phyloP scores from a whole-genome alignment of 2,329 filamentous ascomycete species.

The Balansia obtecta region DNA sequence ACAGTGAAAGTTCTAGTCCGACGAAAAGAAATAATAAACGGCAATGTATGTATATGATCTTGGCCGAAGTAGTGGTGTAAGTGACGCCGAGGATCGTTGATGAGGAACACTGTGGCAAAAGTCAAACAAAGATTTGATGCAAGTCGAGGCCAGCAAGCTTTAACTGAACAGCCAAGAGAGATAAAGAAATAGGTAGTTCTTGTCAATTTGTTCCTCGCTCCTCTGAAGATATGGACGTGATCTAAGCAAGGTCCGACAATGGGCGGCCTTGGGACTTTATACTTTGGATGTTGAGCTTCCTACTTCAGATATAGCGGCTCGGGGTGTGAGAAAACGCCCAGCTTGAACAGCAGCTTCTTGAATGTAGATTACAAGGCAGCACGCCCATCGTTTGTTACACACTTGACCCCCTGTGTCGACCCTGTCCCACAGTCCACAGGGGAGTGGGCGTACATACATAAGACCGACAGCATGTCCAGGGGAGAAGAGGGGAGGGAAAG shows the following conservation, averaged over 20 bases:
- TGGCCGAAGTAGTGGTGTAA: not conserved
- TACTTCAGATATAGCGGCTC: not conserved
- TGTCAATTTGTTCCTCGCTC: not conserved
- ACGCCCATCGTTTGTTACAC: not conserved
- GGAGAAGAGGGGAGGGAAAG: not conserved
- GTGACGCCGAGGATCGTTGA: not conserved
- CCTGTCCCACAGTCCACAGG: not conserved
- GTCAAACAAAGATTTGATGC: not conserved
- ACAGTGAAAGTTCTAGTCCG: too few relatives aligned
- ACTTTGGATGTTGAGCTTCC: not conserved
- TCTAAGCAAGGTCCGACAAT: not conserved
- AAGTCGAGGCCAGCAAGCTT: not conserved
- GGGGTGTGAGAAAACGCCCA: not conserved
- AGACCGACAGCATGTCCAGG: not conserved
- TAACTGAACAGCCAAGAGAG: not conserved
- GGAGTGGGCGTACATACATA: not conserved
- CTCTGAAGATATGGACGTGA: not conserved
- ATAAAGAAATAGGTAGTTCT: not conserved
- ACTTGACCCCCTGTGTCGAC: not conserved
- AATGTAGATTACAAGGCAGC: not conserved
- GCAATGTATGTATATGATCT: not conserved
- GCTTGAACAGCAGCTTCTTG: not conserved
- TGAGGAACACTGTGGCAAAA: not conserved
- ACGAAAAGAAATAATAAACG: not conserved
- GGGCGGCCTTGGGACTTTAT: slow-evolving; percentile 8